Evolutionary conservation across 768 basidiomycete genomes (phyloP), one percentile per base, ranked within the genome.

Genomic region (Lentinula guzmanii): DNA sequence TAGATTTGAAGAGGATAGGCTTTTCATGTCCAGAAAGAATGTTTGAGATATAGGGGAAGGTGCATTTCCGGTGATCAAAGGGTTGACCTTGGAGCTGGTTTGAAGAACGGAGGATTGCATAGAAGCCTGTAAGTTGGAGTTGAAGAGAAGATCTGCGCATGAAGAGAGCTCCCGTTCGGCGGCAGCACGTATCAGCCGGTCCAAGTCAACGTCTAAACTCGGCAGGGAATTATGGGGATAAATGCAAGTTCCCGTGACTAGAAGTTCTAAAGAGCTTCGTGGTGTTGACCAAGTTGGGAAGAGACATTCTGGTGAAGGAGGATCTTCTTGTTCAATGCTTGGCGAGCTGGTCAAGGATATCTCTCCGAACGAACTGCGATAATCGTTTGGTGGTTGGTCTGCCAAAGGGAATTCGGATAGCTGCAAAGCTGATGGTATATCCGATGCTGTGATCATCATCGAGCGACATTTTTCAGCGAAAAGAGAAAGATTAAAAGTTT

Each of bases 61-160:
- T 33, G 55, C 61, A 46, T 65, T 66, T 64, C 63, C 62, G 50
- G 65, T 54, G 35, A 65, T 57, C n/a, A 57, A 60, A 6, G 9
- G 45, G 21, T 21, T 24, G 42, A 3, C 16, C 11, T 43, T 43
- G 42, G 5, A 13, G 16, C 42, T 43, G 13, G 11, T n/a, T 43
- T 43, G 42, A n/a, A 43, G 42, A n/a, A n/a, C 8, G n/a, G n/a
- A 18, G 5, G 18, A 50, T 16, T 52, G 51, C 34, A 35, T 31
- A n/a, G 35, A 18, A 21, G 33, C 18, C 18, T 39, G 34, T 33
- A 34, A 34, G 18, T 31, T 33, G 9, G 35, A 21, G n/a, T 21
- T 33, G 39, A 21, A 11, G 33, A 54, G 34, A 18, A 54, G 34
- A 10, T 37, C 11, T 1, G 53, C 34, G 18, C 53, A 54, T 7